Evolutionary conservation across 345 rosid species (phyloP), one percentile per base, ranked within the genome.

Genomic region (Lenwebbia sp.): DNA sequence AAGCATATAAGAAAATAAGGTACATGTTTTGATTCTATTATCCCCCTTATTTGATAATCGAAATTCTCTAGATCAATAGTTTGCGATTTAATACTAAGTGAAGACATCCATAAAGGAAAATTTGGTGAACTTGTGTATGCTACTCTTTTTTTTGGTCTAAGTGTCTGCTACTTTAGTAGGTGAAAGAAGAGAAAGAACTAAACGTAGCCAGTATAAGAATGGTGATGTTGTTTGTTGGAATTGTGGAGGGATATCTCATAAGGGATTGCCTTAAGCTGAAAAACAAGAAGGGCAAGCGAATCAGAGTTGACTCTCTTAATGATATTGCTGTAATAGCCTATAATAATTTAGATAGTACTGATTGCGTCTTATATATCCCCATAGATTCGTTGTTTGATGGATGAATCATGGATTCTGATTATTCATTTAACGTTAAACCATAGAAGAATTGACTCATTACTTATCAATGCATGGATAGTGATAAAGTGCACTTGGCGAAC

Each of bases 261-360:
- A 58, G 12, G 19, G 13, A 58, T 0, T 13, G 0, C 37, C 0
- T n/a, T 58, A 0, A 58, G 4, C 0, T n/a, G 4, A 58, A 58
- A 58, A 58, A 58, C 26, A 5, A 58, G 2, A 58, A 58, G 1
- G 17, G 0, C 3, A 58, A 58, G 2, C 2, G 0, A 58, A 58
- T 58, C 13, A 58, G 6, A 58, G 9, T n/a, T 58, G n/a, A 58
- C n/a, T 58, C 9, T 58, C 13, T 26, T n/a, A 0, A 58, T 1
- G n/a, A 58, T 26, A 58, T 5, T 58, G 8, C 0, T 13, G 8
- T 0, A n/a, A 3, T n/a, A 14, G 28, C 0, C 1, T 0, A 0
- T 58, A 12, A 15, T 58, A 1, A 57, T 26, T 57, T 26, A 15
- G 17, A 58, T 58, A n/a, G 8, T 58, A 15, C 33, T n/a, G 1